phyloP scores from a whole-genome alignment of 345 rosid genomes.

The Acer saccharum region DNA sequence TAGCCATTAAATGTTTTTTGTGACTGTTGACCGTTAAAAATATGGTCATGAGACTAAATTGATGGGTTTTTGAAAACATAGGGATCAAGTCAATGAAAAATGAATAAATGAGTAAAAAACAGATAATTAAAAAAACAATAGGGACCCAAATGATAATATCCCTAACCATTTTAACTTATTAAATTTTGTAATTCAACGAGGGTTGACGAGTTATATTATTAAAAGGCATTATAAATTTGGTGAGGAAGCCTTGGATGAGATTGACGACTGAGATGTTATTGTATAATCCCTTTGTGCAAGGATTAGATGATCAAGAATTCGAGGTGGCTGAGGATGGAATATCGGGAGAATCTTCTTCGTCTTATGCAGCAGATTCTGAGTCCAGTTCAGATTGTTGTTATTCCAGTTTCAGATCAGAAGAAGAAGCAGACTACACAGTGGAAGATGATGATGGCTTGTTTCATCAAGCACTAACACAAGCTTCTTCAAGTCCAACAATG shows the following conservation, averaged over 20 bases:
- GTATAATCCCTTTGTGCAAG: slow-evolving; percentile 29
- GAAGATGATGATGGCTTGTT: neutral
- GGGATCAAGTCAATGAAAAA: no score
- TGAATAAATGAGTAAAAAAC: no score
- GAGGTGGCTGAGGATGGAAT: slow-evolving; percentile 13
- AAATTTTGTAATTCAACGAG: no score
- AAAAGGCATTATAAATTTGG: neutral
- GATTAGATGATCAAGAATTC: slow-evolving; percentile 13
- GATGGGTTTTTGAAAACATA: no score
- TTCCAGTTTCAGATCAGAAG: neutral
- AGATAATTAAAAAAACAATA: no score
- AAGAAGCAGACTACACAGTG: neutral
- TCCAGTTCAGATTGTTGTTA: neutral
- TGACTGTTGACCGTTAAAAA: no score
- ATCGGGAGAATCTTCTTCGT: neutral
- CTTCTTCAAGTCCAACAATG: neutral
- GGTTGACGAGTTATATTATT: no score
- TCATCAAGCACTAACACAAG: neutral
- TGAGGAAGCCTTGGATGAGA: slow-evolving; percentile 18
- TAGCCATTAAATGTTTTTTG: no score
- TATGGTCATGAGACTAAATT: no score
- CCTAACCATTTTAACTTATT: no score
- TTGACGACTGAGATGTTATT: slow-evolving; percentile 33
- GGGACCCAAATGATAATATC: no score
- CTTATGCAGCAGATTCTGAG: neutral